phyloP scores from a whole-genome alignment of 129 eudicot genomes.

The Centaurea solstitialis region DNA sequence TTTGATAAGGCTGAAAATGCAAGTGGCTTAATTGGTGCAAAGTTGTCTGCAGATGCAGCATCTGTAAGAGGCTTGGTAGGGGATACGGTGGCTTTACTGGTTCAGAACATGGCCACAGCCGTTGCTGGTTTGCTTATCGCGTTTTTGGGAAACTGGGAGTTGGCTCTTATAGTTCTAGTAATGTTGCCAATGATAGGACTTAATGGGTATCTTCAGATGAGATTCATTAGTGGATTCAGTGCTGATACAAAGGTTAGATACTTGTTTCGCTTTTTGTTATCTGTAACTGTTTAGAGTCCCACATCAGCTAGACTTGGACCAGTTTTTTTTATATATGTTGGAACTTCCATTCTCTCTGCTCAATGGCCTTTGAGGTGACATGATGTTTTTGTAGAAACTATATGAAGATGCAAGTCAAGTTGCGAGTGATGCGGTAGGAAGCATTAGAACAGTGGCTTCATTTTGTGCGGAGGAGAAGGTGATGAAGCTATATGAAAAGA shows the following conservation, averaged over 20 bases:
- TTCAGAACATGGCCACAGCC: constrained; percentile 60
- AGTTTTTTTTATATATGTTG: neutral
- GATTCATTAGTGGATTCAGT: constrained; percentile 71
- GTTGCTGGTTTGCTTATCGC: constrained; percentile 61
- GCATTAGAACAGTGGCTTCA: constrained; percentile 85
- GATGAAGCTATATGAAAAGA: constrained; percentile 49
- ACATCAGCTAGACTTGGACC: neutral
- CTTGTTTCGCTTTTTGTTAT: neutral
- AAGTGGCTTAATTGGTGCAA: constrained; percentile 81
- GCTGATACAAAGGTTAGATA: constrained; percentile 75
- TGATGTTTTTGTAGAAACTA: constrained; percentile 34
- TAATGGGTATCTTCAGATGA: constrained; percentile 64
- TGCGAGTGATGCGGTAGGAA: constrained; percentile 84
- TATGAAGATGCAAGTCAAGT: constrained; percentile 88
- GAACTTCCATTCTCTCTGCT: neutral
- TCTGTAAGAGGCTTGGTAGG: constrained; percentile 74
- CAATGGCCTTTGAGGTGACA: neutral
- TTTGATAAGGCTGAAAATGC: constrained; percentile 71
- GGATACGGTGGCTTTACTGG: constrained; percentile 67
- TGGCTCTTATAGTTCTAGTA: constrained; percentile 64
- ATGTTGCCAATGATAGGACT: constrained; percentile 68
- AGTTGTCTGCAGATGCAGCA: constrained; percentile 82
- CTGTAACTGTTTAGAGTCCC: neutral
- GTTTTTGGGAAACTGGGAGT: constrained; percentile 74
- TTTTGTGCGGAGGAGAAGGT: constrained; percentile 86